Conservation (phyloP, 208 protist species). For the Wallacemonas collosoma region DNA sequence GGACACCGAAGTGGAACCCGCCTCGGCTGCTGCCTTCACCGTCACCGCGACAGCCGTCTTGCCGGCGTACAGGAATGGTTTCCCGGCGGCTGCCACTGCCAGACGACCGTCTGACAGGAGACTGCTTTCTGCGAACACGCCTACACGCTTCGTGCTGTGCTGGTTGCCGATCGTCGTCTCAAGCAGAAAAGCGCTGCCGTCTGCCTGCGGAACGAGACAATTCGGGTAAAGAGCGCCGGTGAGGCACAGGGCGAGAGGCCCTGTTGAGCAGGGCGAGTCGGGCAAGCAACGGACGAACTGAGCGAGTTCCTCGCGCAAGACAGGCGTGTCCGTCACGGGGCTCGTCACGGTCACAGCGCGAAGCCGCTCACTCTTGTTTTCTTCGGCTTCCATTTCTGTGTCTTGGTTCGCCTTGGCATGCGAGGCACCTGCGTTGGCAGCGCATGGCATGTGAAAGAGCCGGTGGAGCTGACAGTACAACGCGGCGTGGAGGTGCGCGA, state of each 20-base stretch:
- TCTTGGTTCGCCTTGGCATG: background rate
- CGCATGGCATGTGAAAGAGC: background rate
- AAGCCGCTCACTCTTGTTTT: too few relatives aligned
- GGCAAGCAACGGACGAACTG: conserved; percentile 35
- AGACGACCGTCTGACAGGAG: conserved; percentile 24
- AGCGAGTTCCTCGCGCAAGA: conserved; percentile 18
- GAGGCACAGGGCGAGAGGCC: conserved; percentile 49
- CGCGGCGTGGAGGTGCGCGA: conserved; percentile 35
- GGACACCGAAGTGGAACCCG: too few relatives aligned
- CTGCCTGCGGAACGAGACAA: conserved; percentile 47
- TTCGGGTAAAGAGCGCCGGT: conserved; percentile 74
- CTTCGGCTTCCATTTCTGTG: background rate
- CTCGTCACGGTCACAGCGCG: conserved; percentile 10
- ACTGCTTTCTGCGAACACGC: conserved; percentile 33
- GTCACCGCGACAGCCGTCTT: conserved; percentile 31
- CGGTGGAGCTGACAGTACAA: conserved; percentile 20
- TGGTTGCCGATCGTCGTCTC: conserved; percentile 19
- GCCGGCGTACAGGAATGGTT: conserved; percentile 36
- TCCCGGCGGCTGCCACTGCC: background rate
- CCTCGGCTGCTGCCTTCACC: background rate
- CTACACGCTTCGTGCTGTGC: conserved; percentile 30
- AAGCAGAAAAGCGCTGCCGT: conserved; percentile 32
- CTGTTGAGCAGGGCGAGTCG: conserved; percentile 38
- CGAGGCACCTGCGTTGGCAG: background rate
- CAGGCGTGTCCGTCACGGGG: background rate